Evolutionary conservation across 148 eudicot species (phyloP), one percentile per base, ranked within the genome.

Genomic region (Persicaria tinctoria): DNA sequence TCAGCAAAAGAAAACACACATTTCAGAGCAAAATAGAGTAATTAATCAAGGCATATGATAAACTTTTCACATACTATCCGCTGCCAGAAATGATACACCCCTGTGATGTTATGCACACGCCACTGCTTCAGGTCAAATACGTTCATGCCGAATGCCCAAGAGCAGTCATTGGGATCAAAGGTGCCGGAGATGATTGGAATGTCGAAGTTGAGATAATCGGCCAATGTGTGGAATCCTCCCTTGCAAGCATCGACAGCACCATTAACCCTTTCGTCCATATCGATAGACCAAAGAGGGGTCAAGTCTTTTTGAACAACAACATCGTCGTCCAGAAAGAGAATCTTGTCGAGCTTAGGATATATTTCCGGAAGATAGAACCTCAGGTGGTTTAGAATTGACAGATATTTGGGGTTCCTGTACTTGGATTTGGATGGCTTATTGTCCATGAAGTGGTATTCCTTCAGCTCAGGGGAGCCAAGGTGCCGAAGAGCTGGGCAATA

Each of bases 371-470:
- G 68, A 60, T 76, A 76, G 53, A 76, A 76, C 50, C 73, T 51
- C 18, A 76, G 73, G 62, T 76, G 78, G 20, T 76, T 66, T 70
- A 76, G 8, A n/a, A 68, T 17, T 23, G 80, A 81, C 13, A 55
- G 17, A 57, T 81, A 78, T 49, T 78, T 78, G 11, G 84, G 84
- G 75, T 81, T 81, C 17, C 76, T 68, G 47, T 59, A 81, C 71
- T 78, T 81, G 44, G 78, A 62, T 17, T 76, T 73, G 27, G 41
- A 14, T 32, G 73, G 44, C 46, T 46, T 54, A 76, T 32, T 51
- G 78, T 72, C 23, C 14, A 71, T 51, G 72, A 59, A 78, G 49
- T 77, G 78, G 38, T 81, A 78, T 73, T 70, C 76, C 44, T 71
- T 73, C 20, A 78, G 74, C 46, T 78, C 76, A 3, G 77, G 72